Conservation (phyloP, 2,329 filamentous ascomycete genomes). For the Emmonsiellopsis sp. region DNA sequence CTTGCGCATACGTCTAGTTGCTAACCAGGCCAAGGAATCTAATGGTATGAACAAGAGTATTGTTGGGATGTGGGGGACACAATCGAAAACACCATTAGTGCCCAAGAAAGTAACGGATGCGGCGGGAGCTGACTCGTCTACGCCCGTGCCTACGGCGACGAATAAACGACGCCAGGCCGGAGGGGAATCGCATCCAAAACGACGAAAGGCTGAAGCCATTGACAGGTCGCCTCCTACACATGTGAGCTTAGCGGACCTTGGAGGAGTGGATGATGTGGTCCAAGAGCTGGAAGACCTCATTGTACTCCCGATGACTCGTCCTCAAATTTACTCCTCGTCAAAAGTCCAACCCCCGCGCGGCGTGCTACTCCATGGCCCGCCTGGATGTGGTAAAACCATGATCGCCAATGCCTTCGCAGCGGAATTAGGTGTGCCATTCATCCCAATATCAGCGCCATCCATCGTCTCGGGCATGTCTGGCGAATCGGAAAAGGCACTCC, state of each 20-base stretch:
- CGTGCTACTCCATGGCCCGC: slow-evolving; percentile 71
- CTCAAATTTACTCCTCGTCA: slow-evolving; percentile 55
- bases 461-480: slow-evolving; percentile 81
- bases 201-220: slow-evolving; percentile 49
- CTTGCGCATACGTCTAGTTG: not conserved
- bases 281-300: slow-evolving; percentile 60
- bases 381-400: slow-evolving; percentile 79
- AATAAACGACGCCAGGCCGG: slow-evolving; percentile 52
- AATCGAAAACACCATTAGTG: slow-evolving; percentile 19
- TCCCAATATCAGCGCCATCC: slow-evolving; percentile 71
- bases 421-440: slow-evolving; percentile 64
- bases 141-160: slow-evolving; percentile 17
- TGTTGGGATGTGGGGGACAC: slow-evolving; percentile 47
- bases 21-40: slow-evolving; percentile 33
- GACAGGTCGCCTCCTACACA: slow-evolving; percentile 58
- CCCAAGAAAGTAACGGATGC: slow-evolving; percentile 20
- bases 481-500: slow-evolving; percentile 77
- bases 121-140: slow-evolving; percentile 14
- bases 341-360: slow-evolving; percentile 63
- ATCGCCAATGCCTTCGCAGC: slow-evolving; percentile 72
- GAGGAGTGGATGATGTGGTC: slow-evolving; percentile 65
- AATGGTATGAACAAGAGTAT: slow-evolving; percentile 60
- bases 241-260: slow-evolving; percentile 61
- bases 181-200: slow-evolving; percentile 58
- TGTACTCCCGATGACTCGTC: slow-evolving; percentile 60